Evolutionary conservation across 371 early-diverging fungal genomes (phyloP).

Genomic region (Rhizopus microsporus): DNA sequence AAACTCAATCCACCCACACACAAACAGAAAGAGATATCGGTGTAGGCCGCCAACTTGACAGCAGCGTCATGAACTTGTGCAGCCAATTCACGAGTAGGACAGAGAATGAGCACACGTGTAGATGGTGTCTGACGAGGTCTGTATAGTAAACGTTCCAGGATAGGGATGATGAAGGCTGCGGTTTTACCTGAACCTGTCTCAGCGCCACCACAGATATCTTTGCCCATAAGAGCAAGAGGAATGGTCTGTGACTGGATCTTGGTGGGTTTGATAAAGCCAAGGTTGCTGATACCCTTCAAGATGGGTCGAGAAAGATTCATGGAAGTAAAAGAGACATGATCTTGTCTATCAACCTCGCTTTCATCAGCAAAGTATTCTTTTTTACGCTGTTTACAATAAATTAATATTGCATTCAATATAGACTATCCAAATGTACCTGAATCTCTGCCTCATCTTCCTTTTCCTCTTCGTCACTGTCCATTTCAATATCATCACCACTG

Average conservation of each 20-base stretch:
- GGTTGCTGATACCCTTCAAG: constrained; percentile 85
- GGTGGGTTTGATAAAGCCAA: constrained; percentile 95
- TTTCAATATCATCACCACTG: constrained; percentile 25
- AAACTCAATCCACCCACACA: constrained; percentile 94
- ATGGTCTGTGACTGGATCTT: constrained; percentile 96
- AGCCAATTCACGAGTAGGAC: constrained; percentile 99
- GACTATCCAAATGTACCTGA: constrained; percentile 15
- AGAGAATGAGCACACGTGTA: constrained; percentile 94
- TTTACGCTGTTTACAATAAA: constrained; percentile 52
- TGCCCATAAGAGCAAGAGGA: constrained; percentile 95
- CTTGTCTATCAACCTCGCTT: constrained; percentile 47
- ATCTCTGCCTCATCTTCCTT: constrained; percentile 45
- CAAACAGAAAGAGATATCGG: constrained; percentile 85
- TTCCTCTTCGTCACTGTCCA: constrained; percentile 33
- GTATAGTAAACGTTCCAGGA: constrained; percentile 92
- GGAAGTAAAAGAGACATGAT: constrained; percentile 75
- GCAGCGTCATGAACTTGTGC: constrained; percentile 96
- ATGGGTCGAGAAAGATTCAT: constrained; percentile 96
- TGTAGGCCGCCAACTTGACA: constrained; percentile 82
- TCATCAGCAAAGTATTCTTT: constrained; percentile 76
- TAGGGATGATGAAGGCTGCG: constrained; percentile 97
- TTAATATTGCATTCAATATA: too few relatives aligned
- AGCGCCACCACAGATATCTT: constrained; percentile 99
- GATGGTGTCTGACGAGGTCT: constrained; percentile 79
- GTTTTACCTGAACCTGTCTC: constrained; percentile 99